Evolutionary conservation across 169 alveolate species (phyloP), one percentile per base, ranked within the genome.

Genomic region (Eimeria falciformis): DNA sequence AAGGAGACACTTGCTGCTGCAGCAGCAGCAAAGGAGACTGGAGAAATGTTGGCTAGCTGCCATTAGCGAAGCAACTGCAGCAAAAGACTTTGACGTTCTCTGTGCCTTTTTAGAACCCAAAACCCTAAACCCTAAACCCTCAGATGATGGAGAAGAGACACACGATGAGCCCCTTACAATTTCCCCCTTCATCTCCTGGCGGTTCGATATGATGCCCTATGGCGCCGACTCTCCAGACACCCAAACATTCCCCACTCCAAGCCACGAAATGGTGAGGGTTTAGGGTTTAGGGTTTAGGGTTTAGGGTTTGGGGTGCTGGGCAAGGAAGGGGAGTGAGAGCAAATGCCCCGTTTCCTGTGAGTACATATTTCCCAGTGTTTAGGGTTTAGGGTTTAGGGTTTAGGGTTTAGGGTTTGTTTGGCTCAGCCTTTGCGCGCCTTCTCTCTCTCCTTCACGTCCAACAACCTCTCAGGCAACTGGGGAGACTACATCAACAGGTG

Each of bases 401-500:
- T 29, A n/a, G 50, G 50, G 50, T 68, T 23, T 29, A 5, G 79
- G 50, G 37, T 68, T 68, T 68, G 18, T 33, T 3, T 88, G 25
- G 55, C 18, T 7, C 94, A 95, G 94, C 98, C 98, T 17, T 95
- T 96, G 43, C 94, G 98, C 69, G 95, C 98, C 62, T 92, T 96
- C 93, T 97, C 98, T 43, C 94, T 96, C 89, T 95, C 95, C 94
- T 96, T 96, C 91, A 96, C 98, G 50, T 95, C 95, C 95, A 96
- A 96, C 94, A 96, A 96, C 93, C 96, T 96, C 58, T 96, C 97
- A 18, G 98, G 98, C 69, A 96, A 96, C 94, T 96, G 98, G 98
- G 98, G 98, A 84, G 98, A 96, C 92, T 96, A 96, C 91, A 91
- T 96, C 78, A 94, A 96, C 93, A 46, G 94, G 94, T 78, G 27